Evolutionary conservation across 345 rosid genomes (phyloP).

Genomic region (Physaria fendleri): DNA sequence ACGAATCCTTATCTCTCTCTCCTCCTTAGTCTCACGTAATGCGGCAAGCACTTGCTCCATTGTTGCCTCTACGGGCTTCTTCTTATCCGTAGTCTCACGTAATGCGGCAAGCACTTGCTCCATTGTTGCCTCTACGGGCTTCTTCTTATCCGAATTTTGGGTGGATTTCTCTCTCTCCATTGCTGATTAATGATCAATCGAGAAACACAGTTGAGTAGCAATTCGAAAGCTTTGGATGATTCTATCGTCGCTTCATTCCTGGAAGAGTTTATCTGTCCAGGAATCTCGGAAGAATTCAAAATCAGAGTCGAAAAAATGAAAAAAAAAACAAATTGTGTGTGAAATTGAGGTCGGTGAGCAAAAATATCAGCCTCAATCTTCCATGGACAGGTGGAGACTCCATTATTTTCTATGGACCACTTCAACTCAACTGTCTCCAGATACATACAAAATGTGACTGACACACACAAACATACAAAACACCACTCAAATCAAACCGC

Average conservation of each 20-base stretch:
- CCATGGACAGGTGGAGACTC: not conserved
- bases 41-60: constrained; percentile 85
- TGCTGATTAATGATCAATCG: not conserved
- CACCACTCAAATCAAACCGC: constrained; percentile 1
- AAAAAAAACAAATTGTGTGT: too few species aligned
- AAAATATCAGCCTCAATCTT: constrained; percentile 11
- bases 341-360: not conserved
- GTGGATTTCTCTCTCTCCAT: constrained; percentile 26
- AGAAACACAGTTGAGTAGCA: constrained; percentile 7
- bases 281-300: not conserved
- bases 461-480: not conserved
- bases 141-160: constrained; percentile 43
- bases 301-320: not conserved
- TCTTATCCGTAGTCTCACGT: constrained; percentile 75
- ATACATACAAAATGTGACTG: not conserved
- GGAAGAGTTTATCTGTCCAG: not conserved
- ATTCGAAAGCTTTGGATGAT: not conserved
- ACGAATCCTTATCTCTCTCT: constrained; percentile 66
- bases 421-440: not conserved
- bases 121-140: constrained; percentile 50
- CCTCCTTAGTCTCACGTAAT: constrained; percentile 68
- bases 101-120: constrained; percentile 75
- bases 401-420: constrained; percentile 19
- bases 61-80: constrained; percentile 41
- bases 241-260: constrained; percentile 1